These are phyloP conservation scores for Albifimbria verrucaria DNA, from an alignment of 2,329 filamentous ascomycete species.

Conservation along the genomic window DNA sequence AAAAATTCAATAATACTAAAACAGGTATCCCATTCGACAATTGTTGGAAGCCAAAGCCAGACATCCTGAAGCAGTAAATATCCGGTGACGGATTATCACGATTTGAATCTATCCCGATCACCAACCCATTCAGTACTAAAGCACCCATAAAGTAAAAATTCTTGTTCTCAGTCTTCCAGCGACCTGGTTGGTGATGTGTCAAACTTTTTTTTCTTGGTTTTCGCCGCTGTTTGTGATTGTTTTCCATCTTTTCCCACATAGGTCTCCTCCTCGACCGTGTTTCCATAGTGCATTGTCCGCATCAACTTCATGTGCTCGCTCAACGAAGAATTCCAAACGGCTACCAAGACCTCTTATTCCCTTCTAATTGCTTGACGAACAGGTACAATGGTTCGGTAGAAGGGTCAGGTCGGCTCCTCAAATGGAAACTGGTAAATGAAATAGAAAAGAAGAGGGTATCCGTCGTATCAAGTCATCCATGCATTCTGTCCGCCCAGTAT, in stretches of 20 bases:
- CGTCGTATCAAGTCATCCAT: slow-evolving; percentile 42
- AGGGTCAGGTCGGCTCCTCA: neutral
- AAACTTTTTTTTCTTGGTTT: neutral
- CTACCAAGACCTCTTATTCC: neutral
- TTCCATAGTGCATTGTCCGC: neutral
- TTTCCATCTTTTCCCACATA: neutral
- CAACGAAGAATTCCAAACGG: neutral
- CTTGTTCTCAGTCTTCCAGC: neutral
- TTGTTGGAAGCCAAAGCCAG: neutral
- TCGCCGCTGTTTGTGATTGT: neutral
- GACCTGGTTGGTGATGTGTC: neutral
- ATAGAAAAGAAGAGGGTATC: slow-evolving; percentile 34
- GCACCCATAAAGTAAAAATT: slow-evolving; percentile 2
- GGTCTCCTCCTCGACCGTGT: neutral
- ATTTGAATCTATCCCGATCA: slow-evolving; percentile 36
- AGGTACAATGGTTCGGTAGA: neutral
- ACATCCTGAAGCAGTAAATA: slow-evolving; percentile 14
- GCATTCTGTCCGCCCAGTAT: slow-evolving; percentile 38
- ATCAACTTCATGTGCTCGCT: neutral
- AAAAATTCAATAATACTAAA: neutral
- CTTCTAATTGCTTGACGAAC: neutral
- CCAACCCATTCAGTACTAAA: slow-evolving; percentile 17
- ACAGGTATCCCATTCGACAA: neutral
- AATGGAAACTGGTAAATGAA: neutral
- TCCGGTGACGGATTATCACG: slow-evolving; percentile 40